A percentile compares a stretch with the other conserved stretches of the same genome.
Conservation (phyloP, 2,329 filamentous ascomycete genomes). For the Nemania bipapillata region DNA sequence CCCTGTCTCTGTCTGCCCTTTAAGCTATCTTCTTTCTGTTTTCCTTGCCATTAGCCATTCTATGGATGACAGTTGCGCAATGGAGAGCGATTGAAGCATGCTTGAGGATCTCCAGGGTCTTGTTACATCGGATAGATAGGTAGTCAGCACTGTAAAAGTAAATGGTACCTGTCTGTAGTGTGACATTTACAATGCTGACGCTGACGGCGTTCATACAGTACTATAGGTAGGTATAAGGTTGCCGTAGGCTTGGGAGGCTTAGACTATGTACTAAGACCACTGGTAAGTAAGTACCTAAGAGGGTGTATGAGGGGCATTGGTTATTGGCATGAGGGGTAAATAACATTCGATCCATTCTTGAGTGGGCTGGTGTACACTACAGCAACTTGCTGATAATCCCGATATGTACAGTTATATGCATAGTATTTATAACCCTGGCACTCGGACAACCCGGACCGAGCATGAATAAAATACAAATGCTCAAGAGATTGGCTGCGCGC, state of each 20-base stretch:
- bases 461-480: neutral
- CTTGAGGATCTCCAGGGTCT: constrained; percentile 21
- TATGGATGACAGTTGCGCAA: too few relatives aligned
- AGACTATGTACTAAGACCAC: neutral
- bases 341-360: constrained; percentile 5
- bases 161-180: too few relatives aligned
- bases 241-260: constrained; percentile 7
- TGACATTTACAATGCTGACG: constrained; percentile 5
- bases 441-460: constrained; percentile 33
- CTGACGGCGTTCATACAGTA: constrained; percentile 7
- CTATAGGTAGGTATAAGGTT: too few relatives aligned
- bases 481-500: too few relatives aligned
- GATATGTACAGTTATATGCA: too few relatives aligned
- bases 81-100: neutral
- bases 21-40: neutral
- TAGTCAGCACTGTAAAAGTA: constrained; percentile 20
- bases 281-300: too few relatives aligned
- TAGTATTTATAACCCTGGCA: neutral
- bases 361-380: constrained; percentile 20
- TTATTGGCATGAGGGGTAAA: constrained; percentile 29
- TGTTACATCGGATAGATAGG: constrained; percentile 1
- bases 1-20: neutral
- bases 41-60: neutral
- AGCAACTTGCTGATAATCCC: neutral
- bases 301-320: constrained; percentile 22